Evolutionary conservation across 345 rosid species (phyloP).

Genomic region (Eucalyptus shirleyi): DNA sequence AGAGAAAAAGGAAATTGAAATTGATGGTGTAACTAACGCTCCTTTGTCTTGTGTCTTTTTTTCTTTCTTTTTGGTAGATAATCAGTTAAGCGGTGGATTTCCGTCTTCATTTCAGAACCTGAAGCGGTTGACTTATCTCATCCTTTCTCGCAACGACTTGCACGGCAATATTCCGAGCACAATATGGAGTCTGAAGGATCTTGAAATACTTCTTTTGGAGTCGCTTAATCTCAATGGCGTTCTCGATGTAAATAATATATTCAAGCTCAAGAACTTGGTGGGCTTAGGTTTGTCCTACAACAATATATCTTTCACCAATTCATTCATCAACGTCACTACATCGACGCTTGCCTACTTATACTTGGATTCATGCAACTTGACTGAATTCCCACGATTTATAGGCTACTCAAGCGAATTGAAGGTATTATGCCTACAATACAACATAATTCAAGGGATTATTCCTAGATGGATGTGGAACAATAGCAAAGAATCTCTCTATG

Average conservation of each 20-base stretch:
- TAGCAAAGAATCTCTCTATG: background rate
- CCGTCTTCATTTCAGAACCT: too few relatives aligned
- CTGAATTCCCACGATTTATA: background rate
- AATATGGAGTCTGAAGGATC: too few relatives aligned
- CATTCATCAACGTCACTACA: too few relatives aligned
- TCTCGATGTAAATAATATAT: too few relatives aligned
- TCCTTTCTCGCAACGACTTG: accelerated
- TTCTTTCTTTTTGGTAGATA: background rate
- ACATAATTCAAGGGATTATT: background rate
- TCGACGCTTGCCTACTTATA: accelerated
- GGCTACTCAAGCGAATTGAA: background rate
- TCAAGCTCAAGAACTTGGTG: accelerated
- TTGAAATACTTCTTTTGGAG: accelerated
- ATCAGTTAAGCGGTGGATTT: background rate
- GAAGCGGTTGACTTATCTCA: too few relatives aligned
- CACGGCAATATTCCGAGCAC: accelerated
- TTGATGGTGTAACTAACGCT: background rate
- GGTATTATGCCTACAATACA: accelerated
- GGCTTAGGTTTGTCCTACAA: accelerated
- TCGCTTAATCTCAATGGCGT: too few relatives aligned
- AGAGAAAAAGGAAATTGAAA: background rate
- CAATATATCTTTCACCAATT: too few relatives aligned
- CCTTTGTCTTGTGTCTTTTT: background rate
- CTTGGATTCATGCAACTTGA: background rate
- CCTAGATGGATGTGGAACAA: background rate